Evolutionary conservation across 2,329 filamentous ascomycete species (phyloP), one percentile per base, ranked within the genome.

Genomic region (Talaromyces marneffei): DNA sequence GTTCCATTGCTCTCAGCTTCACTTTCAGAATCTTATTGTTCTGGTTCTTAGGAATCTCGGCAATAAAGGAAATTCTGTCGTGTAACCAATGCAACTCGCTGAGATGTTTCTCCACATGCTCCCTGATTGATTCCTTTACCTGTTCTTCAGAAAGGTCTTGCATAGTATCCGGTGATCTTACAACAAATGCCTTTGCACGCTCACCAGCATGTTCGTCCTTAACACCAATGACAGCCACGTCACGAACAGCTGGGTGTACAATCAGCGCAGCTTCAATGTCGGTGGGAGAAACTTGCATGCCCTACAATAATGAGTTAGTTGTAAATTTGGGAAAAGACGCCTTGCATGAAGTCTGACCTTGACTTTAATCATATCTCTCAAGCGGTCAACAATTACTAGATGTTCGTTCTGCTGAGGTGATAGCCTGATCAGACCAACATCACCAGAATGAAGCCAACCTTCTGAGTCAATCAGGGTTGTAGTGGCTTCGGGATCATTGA

Each of bases 401-500:
- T 67, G 67, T 50, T 66, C 65, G 37, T 62, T 60, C 14, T 64
- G 64, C 16, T 64, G 62, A 4, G 61, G 53, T 25, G 61, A 64
- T 33, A 56, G 57, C 53, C 59, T 55, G 12, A 68, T 44, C 16
- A 68, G 57, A 4, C 62, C 66, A 33, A 64, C 64, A 66, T 67
- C 56, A 0, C 71, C 71, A 10, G 71, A 72, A 4, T 67, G 57
- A 29, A 73, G 40, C 70, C 70, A 73, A 2, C 66, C 64, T 14
- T 44, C 40, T 4, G 40, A 44, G 27, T 70, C 64, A 20, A 53
- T 23, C 68, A 89, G 94, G 0, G 90, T 92, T 50, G 81, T 78
- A 12, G 86, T 92, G 3, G 91, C 90, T 68, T 87, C 85, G 60
- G 87, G 85, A 69, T 94, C 92, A 74, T 92, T 87, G 48, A 93